phyloP scores from a whole-genome alignment of 371 early-diverging fungal genomes.

The Zancudomyces culisetae region DNA sequence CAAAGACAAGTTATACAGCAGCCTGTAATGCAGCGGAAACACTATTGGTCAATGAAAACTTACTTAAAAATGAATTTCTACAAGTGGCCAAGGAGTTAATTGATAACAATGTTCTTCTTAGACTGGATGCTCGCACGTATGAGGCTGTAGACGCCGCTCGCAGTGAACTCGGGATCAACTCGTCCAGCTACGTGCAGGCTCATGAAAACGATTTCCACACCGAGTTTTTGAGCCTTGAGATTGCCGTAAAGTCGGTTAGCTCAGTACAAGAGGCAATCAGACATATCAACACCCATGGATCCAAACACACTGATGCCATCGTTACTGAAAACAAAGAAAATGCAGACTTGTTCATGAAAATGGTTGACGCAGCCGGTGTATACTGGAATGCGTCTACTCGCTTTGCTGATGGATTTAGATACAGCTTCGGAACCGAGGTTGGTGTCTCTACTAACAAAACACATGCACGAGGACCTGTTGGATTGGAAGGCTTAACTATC shows the following conservation, averaged over 20 bases:
- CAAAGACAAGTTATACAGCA: slow-evolving; percentile 88
- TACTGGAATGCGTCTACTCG: slow-evolving; percentile 92
- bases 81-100: slow-evolving; percentile 33
- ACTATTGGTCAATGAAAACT: slow-evolving; percentile 52
- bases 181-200: slow-evolving; percentile 2
- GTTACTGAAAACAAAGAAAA: slow-evolving; percentile 51
- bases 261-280: slow-evolving; percentile 60
- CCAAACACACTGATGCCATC: slow-evolving; percentile 87
- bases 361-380: slow-evolving; percentile 90
- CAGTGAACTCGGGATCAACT: slow-evolving; percentile 2
- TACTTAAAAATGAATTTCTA: slow-evolving; percentile 28
- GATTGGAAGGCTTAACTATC: slow-evolving; percentile 84
- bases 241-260: slow-evolving; percentile 64
- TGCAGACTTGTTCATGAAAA: slow-evolving; percentile 69
- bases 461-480: slow-evolving; percentile 94
- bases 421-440: slow-evolving; percentile 93
- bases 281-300: slow-evolving; percentile 82
- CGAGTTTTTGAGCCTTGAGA: slow-evolving; percentile 70
- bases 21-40: slow-evolving; percentile 92
- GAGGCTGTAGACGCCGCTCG: not conserved
- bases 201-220: slow-evolving; percentile 46
- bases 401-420: slow-evolving; percentile 95
- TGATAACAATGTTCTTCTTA: slow-evolving; percentile 36
- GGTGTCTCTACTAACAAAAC: slow-evolving; percentile 95
- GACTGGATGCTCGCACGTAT: slow-evolving; percentile 27